Percentiles rank a stretch among this genome's conserved stretches.
phyloP scores from a whole-genome alignment of 2,329 filamentous ascomycete genomes.

The Penicillium occitanis region DNA sequence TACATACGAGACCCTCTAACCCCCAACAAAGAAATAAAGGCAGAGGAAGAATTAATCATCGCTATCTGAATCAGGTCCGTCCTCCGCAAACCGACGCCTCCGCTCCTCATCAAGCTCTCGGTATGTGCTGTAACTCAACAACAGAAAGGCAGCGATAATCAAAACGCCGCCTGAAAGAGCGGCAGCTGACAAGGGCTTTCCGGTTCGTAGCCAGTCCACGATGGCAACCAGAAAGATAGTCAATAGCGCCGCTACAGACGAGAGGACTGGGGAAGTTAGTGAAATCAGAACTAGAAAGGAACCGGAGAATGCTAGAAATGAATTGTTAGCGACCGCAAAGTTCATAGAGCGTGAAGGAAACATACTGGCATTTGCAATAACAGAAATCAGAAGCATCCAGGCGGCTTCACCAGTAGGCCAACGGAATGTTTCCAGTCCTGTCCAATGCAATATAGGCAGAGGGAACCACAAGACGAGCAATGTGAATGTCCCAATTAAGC shows the following conservation, averaged over 20 bases:
- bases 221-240: slow-evolving; percentile 97
- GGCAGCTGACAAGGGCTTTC: slow-evolving; percentile 69
- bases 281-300: slow-evolving; percentile 91
- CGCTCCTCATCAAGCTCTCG: slow-evolving; percentile 87
- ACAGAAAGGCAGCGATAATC: slow-evolving; percentile 83
- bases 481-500: slow-evolving; percentile 83
- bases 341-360: slow-evolving; percentile 24
- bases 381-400: slow-evolving; percentile 75
- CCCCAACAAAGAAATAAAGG: background rate
- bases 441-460: slow-evolving; percentile 75
- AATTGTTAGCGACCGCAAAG: background rate
- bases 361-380: slow-evolving; percentile 78
- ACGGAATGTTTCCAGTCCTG: slow-evolving; percentile 78
- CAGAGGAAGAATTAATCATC: slow-evolving; percentile 35
- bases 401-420: slow-evolving; percentile 76
- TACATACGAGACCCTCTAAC: background rate
- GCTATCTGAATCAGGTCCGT: slow-evolving; percentile 44
- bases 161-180: slow-evolving; percentile 79
- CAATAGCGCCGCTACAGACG: slow-evolving; percentile 85
- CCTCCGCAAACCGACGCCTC: slow-evolving; percentile 54
- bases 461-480: slow-evolving; percentile 88
- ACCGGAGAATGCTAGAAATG: slow-evolving; percentile 69
- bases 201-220: slow-evolving; percentile 83
- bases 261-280: slow-evolving; percentile 87
- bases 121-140: slow-evolving; percentile 89